Percentiles rank a stretch among this genome's conserved stretches.
These are phyloP conservation scores for Talaromyces albobiverticillius DNA, from an alignment of 2,329 filamentous ascomycete genomes.

Conservation along the genomic window DNA sequence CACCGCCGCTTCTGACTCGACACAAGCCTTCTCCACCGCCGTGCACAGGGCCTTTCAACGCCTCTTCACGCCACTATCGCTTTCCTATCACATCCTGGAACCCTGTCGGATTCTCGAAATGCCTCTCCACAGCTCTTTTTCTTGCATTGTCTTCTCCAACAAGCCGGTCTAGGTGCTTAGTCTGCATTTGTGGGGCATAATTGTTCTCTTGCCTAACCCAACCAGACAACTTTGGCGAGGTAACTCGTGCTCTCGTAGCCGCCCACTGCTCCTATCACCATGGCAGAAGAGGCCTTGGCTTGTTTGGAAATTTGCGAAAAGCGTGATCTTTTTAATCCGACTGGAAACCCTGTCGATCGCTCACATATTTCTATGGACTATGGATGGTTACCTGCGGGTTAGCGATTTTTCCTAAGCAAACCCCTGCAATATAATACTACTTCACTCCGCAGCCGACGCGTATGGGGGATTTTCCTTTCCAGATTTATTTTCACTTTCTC, in stretches of 20 bases:
- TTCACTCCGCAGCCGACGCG: slow-evolving; percentile 3
- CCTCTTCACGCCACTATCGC: slow-evolving; percentile 13
- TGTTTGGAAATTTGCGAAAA: slow-evolving; percentile 6
- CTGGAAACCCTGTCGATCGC: slow-evolving; percentile 12
- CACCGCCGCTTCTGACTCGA: slow-evolving; percentile 5
- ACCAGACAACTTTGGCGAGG: slow-evolving; percentile 9
- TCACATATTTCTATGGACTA: slow-evolving; percentile 5
- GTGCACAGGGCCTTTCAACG: slow-evolving; percentile 12
- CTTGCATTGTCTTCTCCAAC: not conserved
- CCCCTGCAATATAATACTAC: slow-evolving; percentile 10
- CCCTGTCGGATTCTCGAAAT: slow-evolving; percentile 3
- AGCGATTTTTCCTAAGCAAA: not conserved
- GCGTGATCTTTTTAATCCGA: slow-evolving; percentile 7
- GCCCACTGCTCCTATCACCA: slow-evolving; percentile 16
- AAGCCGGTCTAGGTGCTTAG: slow-evolving; percentile 3
- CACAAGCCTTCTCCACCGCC: slow-evolving; percentile 7
- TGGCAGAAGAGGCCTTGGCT: slow-evolving; percentile 6
- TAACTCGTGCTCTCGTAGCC: slow-evolving; percentile 13
- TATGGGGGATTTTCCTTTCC: slow-evolving; percentile 5
- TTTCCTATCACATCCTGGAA: slow-evolving; percentile 14
- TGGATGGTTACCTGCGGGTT: not conserved
- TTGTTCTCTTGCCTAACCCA: slow-evolving; percentile 15
- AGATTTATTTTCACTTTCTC: not conserved
- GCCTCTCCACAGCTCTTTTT: not conserved
- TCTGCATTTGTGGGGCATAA: slow-evolving; percentile 6